phyloP scores from a whole-genome alignment of 2,329 filamentous ascomycete species.

The Paramyrothecium roridum region DNA sequence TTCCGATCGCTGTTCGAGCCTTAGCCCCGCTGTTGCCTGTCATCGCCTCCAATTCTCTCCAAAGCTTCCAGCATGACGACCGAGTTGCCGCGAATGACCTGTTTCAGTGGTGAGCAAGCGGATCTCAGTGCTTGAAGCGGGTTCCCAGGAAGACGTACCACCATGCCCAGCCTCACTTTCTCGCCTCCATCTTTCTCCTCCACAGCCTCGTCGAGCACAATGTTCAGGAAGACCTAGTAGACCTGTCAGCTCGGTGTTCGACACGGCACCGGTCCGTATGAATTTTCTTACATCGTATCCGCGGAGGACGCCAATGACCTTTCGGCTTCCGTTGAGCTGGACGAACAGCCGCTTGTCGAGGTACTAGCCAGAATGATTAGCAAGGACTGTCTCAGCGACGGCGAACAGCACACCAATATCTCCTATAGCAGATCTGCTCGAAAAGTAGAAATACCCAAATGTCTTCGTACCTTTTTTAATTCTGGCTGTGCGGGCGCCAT shows the following conservation, averaged over 20 bases:
- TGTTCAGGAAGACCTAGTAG: constrained; percentile 88
- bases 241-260: constrained; percentile 7
- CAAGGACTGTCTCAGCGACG: neutral
- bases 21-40: constrained; percentile 35
- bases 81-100: constrained; percentile 96
- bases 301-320: constrained; percentile 89
- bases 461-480: constrained; percentile 79
- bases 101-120: constrained; percentile 6
- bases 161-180: constrained; percentile 88
- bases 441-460: neutral
- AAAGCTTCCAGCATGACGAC: constrained; percentile 95
- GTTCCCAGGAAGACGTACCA: constrained; percentile 54
- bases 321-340: constrained; percentile 95
- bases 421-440: too few species aligned
- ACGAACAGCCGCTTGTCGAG: constrained; percentile 99
- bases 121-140: neutral
- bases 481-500: constrained; percentile 99
- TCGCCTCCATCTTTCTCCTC: constrained; percentile 92
- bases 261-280: too few species aligned
- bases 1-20: constrained; percentile 8
- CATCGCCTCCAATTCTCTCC: constrained; percentile 63
- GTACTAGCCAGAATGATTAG: constrained; percentile 61
- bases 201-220: constrained; percentile 93
- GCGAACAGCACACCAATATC: too few species aligned
- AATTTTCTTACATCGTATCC: constrained; percentile 80